Evolutionary conservation across 73 alveolate species (phyloP).

Genomic region (Stentor roeselii): DNA sequence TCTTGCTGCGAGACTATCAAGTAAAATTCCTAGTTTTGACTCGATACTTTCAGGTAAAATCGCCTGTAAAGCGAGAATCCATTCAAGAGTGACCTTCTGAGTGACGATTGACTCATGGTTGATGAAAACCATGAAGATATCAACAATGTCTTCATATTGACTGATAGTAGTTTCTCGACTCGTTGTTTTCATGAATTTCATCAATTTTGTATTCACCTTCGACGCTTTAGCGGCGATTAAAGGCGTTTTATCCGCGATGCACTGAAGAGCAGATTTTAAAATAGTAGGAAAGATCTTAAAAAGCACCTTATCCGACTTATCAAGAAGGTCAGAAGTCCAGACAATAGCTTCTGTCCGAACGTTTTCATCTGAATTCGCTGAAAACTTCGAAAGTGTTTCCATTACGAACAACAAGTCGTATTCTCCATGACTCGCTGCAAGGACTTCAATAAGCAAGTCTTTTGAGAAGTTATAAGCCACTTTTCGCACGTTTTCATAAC

Average conservation of each 20-base stretch:
- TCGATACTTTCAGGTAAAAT: not conserved
- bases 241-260: not conserved
- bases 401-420: not conserved
- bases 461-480: not conserved
- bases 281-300: not conserved
- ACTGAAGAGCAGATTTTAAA: not conserved
- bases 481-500: not conserved
- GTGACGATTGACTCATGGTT: not conserved
- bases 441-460: not conserved
- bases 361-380: not conserved
- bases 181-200: not conserved
- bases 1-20: not conserved
- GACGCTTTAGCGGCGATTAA: not conserved
- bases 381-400: not conserved
- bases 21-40: not conserved
- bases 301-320: not conserved
- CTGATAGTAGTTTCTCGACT: not conserved
- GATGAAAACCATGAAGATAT: not conserved
- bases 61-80: not conserved
- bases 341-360: conserved; percentile 1
- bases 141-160: not conserved
- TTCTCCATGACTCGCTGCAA: not conserved
- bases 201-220: not conserved
- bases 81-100: not conserved
- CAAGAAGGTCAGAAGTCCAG: conserved; percentile 1